These are phyloP conservation scores for Trypanosoma vivax DNA, from an alignment of 208 protist genomes.

Conservation along the genomic window DNA sequence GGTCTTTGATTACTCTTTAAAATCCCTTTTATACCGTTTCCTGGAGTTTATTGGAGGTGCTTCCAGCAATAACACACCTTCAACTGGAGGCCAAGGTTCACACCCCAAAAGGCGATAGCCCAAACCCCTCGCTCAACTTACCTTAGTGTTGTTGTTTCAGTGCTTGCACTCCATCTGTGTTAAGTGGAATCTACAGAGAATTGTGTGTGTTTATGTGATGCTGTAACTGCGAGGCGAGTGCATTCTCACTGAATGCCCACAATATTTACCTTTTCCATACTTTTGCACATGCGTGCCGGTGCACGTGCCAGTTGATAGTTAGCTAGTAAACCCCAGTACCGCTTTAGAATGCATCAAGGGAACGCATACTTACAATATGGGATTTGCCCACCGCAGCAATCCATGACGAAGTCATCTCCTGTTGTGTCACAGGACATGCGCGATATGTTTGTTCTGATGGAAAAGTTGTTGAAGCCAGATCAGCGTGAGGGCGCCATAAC, in stretches of 20 bases:
- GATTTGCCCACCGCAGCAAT: constrained; percentile 18
- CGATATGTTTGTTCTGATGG: constrained; percentile 35
- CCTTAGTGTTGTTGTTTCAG: too few species aligned
- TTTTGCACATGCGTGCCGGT: neutral
- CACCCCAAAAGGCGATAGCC: too few species aligned
- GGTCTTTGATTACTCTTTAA: neutral
- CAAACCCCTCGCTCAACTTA: too few species aligned
- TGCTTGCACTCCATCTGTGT: too few species aligned
- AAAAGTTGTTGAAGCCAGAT: constrained; percentile 64
- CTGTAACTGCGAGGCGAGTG: too few species aligned
- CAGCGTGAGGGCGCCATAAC: constrained; percentile 90
- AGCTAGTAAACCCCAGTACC: neutral
- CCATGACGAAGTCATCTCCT: constrained; percentile 14
- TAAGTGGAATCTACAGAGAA: too few species aligned
- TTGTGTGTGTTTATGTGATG: too few species aligned
- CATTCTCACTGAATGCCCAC: too few species aligned
- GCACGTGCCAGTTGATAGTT: neutral
- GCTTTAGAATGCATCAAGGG: constrained; percentile 14
- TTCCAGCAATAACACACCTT: too few species aligned
- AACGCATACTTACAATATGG: constrained; percentile 12
- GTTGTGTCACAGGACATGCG: constrained; percentile 14
- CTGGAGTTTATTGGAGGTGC: too few species aligned
- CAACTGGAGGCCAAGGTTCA: too few species aligned
- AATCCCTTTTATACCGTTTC: neutral
- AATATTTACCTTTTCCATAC: neutral